Conservation (phyloP, 164 flowering plant species). For the Paratinospora sagittata region DNA sequence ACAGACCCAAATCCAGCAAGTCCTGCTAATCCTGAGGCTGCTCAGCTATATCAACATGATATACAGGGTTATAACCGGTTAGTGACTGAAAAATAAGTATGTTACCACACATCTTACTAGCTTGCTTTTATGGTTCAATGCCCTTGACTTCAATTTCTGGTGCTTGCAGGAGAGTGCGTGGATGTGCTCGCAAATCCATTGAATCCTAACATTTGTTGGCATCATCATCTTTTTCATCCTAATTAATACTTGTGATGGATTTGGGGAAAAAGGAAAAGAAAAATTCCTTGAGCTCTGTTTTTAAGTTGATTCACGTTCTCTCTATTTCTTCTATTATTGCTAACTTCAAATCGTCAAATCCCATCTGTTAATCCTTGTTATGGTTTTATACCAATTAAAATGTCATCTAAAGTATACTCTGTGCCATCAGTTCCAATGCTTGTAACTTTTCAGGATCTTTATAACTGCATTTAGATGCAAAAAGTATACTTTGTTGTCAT, state of each 20-base stretch:
- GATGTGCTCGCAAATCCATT: conserved; percentile 47
- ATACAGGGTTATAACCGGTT: conserved; percentile 45
- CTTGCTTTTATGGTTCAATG: background rate
- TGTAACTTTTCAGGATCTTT: background rate
- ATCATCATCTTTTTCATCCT: conserved; percentile 2
- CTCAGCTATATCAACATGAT: conserved; percentile 44
- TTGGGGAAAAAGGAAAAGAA: background rate
- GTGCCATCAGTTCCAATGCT: background rate
- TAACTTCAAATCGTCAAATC: background rate
- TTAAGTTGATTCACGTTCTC: background rate
- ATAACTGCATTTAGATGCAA: no score
- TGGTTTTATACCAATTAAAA: background rate
- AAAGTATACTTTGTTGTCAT: no score
- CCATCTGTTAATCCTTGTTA: background rate
- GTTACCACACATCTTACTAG: background rate
- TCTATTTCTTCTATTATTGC: background rate
- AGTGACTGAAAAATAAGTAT: background rate
- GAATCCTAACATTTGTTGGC: conserved; percentile 21
- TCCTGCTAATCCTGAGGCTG: conserved; percentile 56
- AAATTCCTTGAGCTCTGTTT: background rate
- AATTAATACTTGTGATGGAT: background rate
- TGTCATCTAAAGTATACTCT: background rate
- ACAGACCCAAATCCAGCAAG: conserved; percentile 53
- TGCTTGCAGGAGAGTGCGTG: conserved; percentile 43
- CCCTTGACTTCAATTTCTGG: background rate